Evolutionary conservation across 2,329 filamentous ascomycete genomes (phyloP), one percentile per base, ranked within the genome.

Genomic region (Aulographum hederae): DNA sequence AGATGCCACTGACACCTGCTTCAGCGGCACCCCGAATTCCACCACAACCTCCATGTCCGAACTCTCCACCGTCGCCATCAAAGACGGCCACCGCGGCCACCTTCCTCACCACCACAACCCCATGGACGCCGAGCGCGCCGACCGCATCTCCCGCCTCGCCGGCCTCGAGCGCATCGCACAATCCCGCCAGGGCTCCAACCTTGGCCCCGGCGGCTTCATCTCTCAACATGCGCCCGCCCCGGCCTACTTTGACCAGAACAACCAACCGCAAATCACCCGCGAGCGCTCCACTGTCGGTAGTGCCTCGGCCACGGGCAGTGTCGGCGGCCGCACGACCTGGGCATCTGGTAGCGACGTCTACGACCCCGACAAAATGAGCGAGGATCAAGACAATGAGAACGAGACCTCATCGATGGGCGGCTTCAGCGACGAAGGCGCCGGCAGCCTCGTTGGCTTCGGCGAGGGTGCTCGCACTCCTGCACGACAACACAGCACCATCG

Each of bases 11-110:
- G 15, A 28, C 27, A 8, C 27, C 8, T n/a, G 21, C 27, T 10
- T 6, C 41, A 92, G 82, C 40, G 85, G 86, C 46, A 95, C 86
- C 3, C 86, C 86, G 3, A 94, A 89, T 41, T 92, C 82, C 42
- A 78, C 79, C 26, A 91, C 81, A 3, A 94, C 85, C 10, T 91
- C 84, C 32, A 75, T 95, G 46, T 93, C 82, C 17, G 76, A 84
- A 26, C 68, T 95, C 30, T 92, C 82, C 12, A 94, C 86, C 13
- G 89, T 82, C 10, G 86, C 86, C 32, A 93, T 93, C 64, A 93
- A 94, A 56, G 86, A 95, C 50, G 86, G 86, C 43, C 82, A 94
- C 48, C 79, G 82, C 37, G 86, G 86, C 39, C 73, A 84, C 48
- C 25, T 13, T 34, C 19, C 16, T 25, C 6, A 18, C 34, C 31